phyloP scores from a whole-genome alignment of 2,329 filamentous ascomycete genomes.

The Ascomycota sp. region DNA sequence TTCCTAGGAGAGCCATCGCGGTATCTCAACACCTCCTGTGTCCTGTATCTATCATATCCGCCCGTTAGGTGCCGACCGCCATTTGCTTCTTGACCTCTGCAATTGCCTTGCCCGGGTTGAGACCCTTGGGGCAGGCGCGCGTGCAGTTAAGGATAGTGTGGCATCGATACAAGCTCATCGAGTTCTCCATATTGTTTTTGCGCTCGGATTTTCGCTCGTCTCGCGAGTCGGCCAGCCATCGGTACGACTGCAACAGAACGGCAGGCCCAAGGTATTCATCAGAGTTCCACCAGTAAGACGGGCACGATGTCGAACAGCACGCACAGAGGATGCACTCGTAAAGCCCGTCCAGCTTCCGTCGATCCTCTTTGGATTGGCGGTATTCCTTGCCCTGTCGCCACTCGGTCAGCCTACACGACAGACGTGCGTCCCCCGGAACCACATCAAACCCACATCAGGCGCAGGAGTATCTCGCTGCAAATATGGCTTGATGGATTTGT shows the following conservation, averaged over 20 bases:
- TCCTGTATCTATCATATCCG: too few species aligned
- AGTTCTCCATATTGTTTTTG: slow-evolving; percentile 87
- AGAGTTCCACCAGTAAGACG: slow-evolving; percentile 99
- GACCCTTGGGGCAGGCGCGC: slow-evolving; percentile 89
- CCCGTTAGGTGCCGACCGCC: slow-evolving; percentile 29
- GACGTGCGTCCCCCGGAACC: too few species aligned
- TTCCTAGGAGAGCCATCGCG: too few species aligned
- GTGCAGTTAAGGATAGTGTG: slow-evolving; percentile 99
- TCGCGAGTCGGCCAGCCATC: slow-evolving; percentile 88
- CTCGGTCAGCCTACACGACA: slow-evolving; percentile 1
- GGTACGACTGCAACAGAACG: slow-evolving; percentile 91
- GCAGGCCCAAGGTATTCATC: slow-evolving; percentile 97
- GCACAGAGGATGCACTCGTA: slow-evolving; percentile 99
- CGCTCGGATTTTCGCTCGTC: slow-evolving; percentile 78
- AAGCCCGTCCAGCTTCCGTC: slow-evolving; percentile 89
- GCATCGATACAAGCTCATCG: slow-evolving; percentile 96
- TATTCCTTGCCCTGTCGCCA: slow-evolving; percentile 60
- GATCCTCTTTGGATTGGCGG: slow-evolving; percentile 77
- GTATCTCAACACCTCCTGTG: too few species aligned
- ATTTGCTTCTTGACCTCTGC: slow-evolving; percentile 98
- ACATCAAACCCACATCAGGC: slow-evolving; percentile 47
- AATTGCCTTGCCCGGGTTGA: slow-evolving; percentile 90
- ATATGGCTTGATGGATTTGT: slow-evolving; percentile 99
- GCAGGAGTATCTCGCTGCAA: slow-evolving; percentile 76
- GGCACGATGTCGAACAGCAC: slow-evolving; percentile 97